These are phyloP conservation scores for Colletotrichum orbiculare DNA, from an alignment of 2,329 filamentous ascomycete species.

Conservation along the genomic window DNA sequence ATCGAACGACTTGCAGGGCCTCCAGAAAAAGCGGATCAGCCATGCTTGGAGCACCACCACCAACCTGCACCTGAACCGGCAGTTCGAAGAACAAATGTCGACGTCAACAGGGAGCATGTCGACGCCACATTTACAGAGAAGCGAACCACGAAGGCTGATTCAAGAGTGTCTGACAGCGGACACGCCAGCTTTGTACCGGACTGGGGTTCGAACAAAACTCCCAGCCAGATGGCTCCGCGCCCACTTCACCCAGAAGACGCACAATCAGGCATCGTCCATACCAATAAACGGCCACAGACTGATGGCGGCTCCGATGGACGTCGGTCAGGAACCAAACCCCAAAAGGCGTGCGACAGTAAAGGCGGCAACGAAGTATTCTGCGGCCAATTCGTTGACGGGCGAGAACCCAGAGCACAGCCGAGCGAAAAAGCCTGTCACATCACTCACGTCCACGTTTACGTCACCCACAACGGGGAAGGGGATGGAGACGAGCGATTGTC, in stretches of 20 bases:
- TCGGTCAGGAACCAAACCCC: background rate
- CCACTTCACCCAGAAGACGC: too few species aligned
- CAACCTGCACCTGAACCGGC: slow-evolving; percentile 22
- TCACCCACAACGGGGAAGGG: slow-evolving; percentile 13
- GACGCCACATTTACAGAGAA: background rate
- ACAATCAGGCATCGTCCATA: too few species aligned
- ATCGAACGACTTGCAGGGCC: slow-evolving; percentile 12
- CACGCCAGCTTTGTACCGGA: too few species aligned
- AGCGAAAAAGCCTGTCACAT: slow-evolving; percentile 13
- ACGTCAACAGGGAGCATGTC: slow-evolving; percentile 24
- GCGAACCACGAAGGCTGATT: too few species aligned
- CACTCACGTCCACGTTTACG: slow-evolving; percentile 34
- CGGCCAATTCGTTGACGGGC: slow-evolving; percentile 8
- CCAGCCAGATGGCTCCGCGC: too few species aligned
- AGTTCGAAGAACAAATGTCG: slow-evolving; percentile 15
- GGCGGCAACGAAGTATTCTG: slow-evolving; percentile 24
- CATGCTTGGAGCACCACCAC: slow-evolving; percentile 20
- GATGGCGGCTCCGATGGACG: background rate
- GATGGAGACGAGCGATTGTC: background rate
- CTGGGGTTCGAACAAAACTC: too few species aligned
- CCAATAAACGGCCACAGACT: too few species aligned
- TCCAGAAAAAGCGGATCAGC: slow-evolving; percentile 9
- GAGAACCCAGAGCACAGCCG: background rate
- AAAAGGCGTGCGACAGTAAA: slow-evolving; percentile 21
- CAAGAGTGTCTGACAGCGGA: too few species aligned